Evolutionary conservation across 176 grass and related monocot species (phyloP).

Genomic region (Otatea glauca): DNA sequence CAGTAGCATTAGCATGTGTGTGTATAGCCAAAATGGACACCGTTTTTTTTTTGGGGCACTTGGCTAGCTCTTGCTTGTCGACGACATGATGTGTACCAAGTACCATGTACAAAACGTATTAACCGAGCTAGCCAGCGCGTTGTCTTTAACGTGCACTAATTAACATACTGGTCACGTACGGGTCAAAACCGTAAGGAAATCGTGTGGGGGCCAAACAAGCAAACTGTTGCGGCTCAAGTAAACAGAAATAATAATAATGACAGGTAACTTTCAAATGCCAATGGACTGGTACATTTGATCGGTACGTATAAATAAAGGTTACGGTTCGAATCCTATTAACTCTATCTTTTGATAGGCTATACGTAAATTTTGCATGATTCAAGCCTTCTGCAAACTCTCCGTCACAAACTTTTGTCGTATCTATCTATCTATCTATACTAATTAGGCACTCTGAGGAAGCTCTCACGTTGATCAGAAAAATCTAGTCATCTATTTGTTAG

Average conservation of each 20-base stretch:
- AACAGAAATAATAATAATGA: background rate
- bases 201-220: background rate
- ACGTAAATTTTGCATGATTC: background rate
- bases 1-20: background rate
- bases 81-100: background rate
- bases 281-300: too few species aligned
- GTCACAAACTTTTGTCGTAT: background rate
- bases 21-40: background rate
- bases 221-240: background rate
- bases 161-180: background rate
- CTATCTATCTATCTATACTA: too few species aligned
- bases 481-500: too few species aligned
- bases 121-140: background rate
- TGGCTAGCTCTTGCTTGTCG: background rate
- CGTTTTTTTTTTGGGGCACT: background rate
- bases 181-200: background rate
- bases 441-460: too few species aligned
- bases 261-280: too few species aligned
- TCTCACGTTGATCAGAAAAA: too few species aligned
- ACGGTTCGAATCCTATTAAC: background rate
- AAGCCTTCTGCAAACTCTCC: background rate
- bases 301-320: background rate
- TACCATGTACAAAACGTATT: constrained; percentile 13
- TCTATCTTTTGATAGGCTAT: background rate
- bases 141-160: constrained; percentile 1